Evolutionary conservation across 495 filamentous ascomycete species (phyloP).

Genomic region (Neurospora africana): DNA sequence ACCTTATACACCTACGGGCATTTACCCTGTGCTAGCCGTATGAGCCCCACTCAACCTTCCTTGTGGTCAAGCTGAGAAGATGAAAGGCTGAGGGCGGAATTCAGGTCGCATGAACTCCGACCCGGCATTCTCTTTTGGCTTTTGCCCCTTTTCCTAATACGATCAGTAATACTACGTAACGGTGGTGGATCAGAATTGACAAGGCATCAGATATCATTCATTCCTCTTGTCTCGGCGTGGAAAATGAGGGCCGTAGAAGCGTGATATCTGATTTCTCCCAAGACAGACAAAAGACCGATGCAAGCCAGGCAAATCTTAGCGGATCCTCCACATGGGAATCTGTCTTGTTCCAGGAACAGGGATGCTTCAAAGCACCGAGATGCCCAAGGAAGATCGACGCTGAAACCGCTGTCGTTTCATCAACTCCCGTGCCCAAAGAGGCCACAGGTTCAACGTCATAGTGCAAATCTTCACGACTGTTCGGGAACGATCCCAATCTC

Average conservation of each 20-base stretch:
- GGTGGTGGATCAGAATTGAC: neutral
- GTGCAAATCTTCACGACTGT: neutral
- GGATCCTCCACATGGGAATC: neutral
- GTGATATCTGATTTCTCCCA: neutral
- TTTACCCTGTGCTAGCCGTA: neutral
- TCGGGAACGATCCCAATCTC: neutral
- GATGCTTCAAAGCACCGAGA: neutral
- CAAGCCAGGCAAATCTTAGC: neutral
- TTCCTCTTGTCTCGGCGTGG: neutral
- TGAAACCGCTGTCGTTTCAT: slow-evolving; percentile 22
- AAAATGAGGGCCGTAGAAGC: neutral
- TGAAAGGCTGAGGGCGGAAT: neutral
- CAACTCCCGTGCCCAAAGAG: slow-evolving; percentile 6
- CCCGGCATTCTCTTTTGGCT: neutral
- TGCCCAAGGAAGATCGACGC: slow-evolving; percentile 1
- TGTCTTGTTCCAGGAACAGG: neutral
- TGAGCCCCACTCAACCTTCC: neutral
- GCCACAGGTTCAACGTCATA: neutral
- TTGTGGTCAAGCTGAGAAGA: neutral
- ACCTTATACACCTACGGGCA: too few relatives aligned
- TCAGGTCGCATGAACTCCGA: neutral
- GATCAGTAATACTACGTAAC: neutral
- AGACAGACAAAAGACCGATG: neutral
- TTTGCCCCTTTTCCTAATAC: neutral
- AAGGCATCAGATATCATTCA: neutral